Percentiles rank a stretch among this genome's conserved stretches.
Evolutionary conservation across 352 stramenopile genomes (phyloP).

Genomic region (Halophytophthora polymorphica): DNA sequence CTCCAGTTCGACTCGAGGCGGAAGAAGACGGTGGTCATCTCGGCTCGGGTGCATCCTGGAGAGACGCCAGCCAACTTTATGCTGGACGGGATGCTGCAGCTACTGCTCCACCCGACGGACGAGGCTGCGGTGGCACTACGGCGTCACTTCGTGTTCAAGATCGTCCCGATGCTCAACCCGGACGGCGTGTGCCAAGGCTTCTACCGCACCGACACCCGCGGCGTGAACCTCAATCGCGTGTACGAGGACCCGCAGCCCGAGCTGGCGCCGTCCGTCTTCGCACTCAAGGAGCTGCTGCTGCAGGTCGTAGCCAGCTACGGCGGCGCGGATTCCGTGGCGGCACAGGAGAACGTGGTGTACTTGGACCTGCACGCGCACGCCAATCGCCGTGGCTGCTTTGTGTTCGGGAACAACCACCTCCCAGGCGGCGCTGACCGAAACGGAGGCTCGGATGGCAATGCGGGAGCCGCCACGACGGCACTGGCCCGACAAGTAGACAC

Average conservation of each 20-base stretch:
- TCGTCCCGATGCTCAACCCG: constrained; percentile 91
- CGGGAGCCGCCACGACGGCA: constrained; percentile 4
- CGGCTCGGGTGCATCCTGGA: constrained; percentile 79
- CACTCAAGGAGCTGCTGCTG: constrained; percentile 49
- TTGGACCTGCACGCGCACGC: constrained; percentile 90
- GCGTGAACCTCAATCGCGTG: constrained; percentile 89
- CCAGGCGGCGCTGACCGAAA: constrained; percentile 1
- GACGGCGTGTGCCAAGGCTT: constrained; percentile 88
- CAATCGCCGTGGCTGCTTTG: constrained; percentile 88
- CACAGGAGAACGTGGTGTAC: constrained; percentile 56
- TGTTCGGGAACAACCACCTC: constrained; percentile 86
- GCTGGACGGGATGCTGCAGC: constrained; percentile 88
- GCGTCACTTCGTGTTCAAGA: constrained; percentile 85
- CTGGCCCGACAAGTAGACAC: constrained; percentile 68
- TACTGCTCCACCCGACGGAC: constrained; percentile 58
- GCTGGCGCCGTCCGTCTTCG: constrained; percentile 67
- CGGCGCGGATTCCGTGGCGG: constrained; percentile 12
- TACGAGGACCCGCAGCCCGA: constrained; percentile 58
- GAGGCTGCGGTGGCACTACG: constrained; percentile 62
- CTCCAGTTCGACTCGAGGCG: constrained; percentile 23
- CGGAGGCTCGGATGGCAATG: constrained; percentile 4
- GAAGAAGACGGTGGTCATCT: constrained; percentile 69
- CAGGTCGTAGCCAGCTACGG: constrained; percentile 29
- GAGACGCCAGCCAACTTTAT: constrained; percentile 88
- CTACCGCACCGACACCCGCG: constrained; percentile 83